Evolutionary conservation across 179 eudicot genomes (phyloP).

Genomic region (Amaranthus tricolor): DNA sequence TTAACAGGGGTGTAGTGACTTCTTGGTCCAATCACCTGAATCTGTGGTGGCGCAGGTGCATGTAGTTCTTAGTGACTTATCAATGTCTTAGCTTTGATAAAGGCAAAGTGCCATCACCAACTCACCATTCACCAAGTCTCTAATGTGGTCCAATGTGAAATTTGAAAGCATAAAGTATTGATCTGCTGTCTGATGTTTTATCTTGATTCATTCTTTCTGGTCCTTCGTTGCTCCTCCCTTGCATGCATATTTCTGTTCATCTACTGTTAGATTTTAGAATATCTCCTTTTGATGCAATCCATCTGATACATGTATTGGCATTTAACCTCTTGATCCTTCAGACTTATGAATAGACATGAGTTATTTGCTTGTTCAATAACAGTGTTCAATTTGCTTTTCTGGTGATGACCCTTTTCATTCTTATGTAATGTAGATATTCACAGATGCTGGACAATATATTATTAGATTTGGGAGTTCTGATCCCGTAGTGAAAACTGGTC

Average conservation of each 20-base stretch:
- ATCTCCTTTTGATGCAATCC: neutral
- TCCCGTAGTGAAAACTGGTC: conserved; percentile 35
- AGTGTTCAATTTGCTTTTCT: neutral
- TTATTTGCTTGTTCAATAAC: neutral
- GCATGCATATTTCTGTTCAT: neutral
- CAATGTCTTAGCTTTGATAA: neutral
- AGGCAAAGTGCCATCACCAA: neutral
- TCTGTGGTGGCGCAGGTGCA: neutral
- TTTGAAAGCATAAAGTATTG: neutral
- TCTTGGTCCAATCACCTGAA: neutral
- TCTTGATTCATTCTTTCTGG: neutral
- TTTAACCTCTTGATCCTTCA: neutral
- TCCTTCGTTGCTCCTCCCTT: neutral
- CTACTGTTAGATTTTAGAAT: neutral
- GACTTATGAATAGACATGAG: neutral
- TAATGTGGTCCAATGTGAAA: neutral
- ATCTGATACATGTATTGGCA: neutral
- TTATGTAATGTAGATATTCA: conserved; percentile 56
- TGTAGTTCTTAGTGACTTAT: neutral
- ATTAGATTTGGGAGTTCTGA: conserved; percentile 82
- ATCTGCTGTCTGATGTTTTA: neutral
- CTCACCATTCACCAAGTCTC: neutral
- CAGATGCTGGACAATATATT: conserved; percentile 98
- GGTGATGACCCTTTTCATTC: conserved; percentile 5
- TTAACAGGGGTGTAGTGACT: neutral